Evolutionary conservation across 163 green algal genomes (phyloP).

Genomic region (Scenedesmus sp.): DNA sequence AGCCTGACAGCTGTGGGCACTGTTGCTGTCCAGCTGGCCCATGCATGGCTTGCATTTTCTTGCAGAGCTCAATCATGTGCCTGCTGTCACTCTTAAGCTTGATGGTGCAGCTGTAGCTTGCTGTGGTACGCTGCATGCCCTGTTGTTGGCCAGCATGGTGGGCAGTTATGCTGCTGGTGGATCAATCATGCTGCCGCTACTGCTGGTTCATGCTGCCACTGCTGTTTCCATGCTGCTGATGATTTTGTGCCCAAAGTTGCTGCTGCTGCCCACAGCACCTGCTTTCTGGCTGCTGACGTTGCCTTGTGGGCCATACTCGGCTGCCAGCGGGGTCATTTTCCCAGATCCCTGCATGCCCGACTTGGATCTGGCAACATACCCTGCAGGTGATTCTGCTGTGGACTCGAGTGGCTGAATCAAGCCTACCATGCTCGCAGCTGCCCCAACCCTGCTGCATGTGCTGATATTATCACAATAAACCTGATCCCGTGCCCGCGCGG

Average conservation of each 20-base stretch:
- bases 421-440: neutral
- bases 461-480: neutral
- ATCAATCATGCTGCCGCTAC: neutral
- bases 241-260: neutral
- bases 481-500: neutral
- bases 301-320: neutral
- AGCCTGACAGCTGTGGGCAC: too few relatives aligned
- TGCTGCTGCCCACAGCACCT: neutral
- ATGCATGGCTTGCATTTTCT: too few relatives aligned
- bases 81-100: too few relatives aligned
- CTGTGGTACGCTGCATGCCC: neutral
- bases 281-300: neutral
- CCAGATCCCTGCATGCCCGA: neutral
- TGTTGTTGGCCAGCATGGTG: neutral
- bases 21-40: neutral
- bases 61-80: too few relatives aligned
- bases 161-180: neutral
- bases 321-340: neutral
- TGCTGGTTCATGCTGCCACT: neutral
- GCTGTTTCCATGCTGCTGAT: neutral
- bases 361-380: constrained; percentile 12
- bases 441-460: neutral
- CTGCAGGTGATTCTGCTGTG: constrained; percentile 26
- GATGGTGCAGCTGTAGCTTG: neutral
- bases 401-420: neutral